Percentiles rank a stretch among this genome's conserved stretches.
Conservation (phyloP, 2,329 filamentous ascomycete genomes). For the Keithomyces neogunnii region DNA sequence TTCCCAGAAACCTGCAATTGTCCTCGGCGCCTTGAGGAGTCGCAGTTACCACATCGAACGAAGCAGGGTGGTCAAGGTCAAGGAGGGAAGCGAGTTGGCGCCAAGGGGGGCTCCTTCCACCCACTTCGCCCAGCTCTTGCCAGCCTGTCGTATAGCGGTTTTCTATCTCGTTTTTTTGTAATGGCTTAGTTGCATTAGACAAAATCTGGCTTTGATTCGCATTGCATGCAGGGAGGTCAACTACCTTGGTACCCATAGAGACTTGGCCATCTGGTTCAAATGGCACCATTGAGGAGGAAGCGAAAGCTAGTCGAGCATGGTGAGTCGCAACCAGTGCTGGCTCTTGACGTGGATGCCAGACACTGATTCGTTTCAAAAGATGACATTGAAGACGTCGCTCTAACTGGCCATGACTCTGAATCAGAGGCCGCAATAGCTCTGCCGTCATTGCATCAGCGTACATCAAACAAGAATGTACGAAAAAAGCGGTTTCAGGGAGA, state of each 20-base stretch:
- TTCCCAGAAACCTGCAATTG: too few species aligned
- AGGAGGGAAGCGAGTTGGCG: background rate
- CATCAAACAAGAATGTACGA: background rate
- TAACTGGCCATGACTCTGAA: background rate
- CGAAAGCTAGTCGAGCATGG: constrained; percentile 16
- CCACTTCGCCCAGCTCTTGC: background rate
- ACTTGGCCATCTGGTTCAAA: constrained; percentile 3
- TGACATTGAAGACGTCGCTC: constrained; percentile 1
- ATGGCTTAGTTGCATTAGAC: too few species aligned
- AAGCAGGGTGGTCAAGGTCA: too few species aligned
- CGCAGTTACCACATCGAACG: too few species aligned
- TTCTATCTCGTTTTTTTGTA: background rate
- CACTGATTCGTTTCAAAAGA: background rate
- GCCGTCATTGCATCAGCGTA: background rate
- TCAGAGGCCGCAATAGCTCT: background rate
- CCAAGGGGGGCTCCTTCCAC: background rate
- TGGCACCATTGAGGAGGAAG: constrained; percentile 20
- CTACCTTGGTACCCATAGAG: background rate
- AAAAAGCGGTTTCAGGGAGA: background rate
- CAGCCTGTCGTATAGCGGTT: background rate
- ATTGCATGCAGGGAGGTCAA: too few species aligned
- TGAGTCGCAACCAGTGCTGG: constrained; percentile 3
- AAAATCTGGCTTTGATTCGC: background rate
- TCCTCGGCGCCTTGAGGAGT: too few species aligned
- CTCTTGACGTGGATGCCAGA: background rate